Evolutionary conservation across 352 stramenopile species (phyloP).

Genomic region (Globisporangium cylindrosporum): DNA sequence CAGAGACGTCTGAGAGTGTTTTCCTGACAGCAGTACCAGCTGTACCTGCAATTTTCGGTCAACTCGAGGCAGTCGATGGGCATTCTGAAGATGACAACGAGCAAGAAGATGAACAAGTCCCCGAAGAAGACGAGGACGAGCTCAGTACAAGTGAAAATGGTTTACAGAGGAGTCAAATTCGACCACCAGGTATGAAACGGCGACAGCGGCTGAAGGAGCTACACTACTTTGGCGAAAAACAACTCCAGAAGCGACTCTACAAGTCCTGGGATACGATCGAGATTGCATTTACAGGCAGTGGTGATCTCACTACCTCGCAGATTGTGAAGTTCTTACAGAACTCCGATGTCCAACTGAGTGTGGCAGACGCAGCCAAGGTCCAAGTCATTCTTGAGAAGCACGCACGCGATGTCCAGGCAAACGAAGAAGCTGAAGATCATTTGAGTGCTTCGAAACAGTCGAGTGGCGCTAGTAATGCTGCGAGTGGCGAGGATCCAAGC

Average conservation of each 20-base stretch:
- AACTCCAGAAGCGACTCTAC: constrained; percentile 66
- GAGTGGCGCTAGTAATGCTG: background rate
- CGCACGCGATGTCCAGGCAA: constrained; percentile 1
- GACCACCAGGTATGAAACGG: constrained; percentile 42
- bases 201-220: constrained; percentile 57
- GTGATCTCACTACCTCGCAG: constrained; percentile 58
- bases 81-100: background rate
- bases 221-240: constrained; percentile 57
- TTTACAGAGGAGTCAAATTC: background rate
- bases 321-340: constrained; percentile 73
- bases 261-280: constrained; percentile 74
- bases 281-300: constrained; percentile 59
- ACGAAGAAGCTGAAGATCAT: background rate
- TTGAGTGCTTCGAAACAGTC: background rate
- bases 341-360: constrained; percentile 65
- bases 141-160: background rate
- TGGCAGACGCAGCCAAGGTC: constrained; percentile 52
- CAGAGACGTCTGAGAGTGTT: background rate
- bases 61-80: background rate
- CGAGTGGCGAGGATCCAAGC: background rate
- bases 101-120: constrained; percentile 9
- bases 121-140: constrained; percentile 23
- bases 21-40: constrained; percentile 28
- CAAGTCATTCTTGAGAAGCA: constrained; percentile 60
- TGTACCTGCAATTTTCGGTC: background rate